These are phyloP conservation scores for Diutina neorugosa DNA, from an alignment of 1,139 yeast species.

Conservation along the genomic window DNA sequence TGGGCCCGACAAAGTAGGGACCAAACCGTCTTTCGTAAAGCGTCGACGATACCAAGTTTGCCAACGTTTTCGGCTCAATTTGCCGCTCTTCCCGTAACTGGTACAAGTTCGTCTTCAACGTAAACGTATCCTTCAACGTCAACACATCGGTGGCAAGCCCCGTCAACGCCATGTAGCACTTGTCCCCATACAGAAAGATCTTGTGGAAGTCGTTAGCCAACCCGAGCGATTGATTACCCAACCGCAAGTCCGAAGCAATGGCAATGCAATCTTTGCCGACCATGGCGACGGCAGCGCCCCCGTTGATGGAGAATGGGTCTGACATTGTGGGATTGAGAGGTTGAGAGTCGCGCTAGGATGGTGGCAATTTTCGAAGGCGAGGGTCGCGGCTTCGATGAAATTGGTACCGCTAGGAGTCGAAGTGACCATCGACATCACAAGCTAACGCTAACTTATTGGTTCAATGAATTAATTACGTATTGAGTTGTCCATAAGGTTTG, in stretches of 20 bases:
- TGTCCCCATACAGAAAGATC: constrained; percentile 68
- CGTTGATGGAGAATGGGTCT: constrained; percentile 39
- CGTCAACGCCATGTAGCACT: constrained; percentile 80
- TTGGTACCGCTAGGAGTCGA: neutral
- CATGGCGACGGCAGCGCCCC: constrained; percentile 98
- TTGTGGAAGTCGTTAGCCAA: constrained; percentile 89
- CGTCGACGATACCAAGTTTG: constrained; percentile 83
- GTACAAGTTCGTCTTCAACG: constrained; percentile 78
- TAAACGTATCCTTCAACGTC: constrained; percentile 71
- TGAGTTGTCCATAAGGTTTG: no score
- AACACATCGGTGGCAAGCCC: constrained; percentile 93
- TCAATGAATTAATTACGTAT: no score
- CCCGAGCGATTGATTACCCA: constrained; percentile 91
- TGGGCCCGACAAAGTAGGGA: constrained; percentile 93
- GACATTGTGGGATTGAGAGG: constrained; percentile 18
- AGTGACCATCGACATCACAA: no score
- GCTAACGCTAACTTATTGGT: no score
- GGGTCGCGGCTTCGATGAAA: neutral
- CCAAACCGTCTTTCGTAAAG: constrained; percentile 90
- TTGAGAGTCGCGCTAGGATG: neutral
- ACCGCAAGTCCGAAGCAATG: constrained; percentile 87
- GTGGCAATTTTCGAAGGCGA: neutral
- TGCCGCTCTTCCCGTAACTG: constrained; percentile 83
- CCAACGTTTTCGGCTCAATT: constrained; percentile 89
- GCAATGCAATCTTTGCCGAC: constrained; percentile 97